Evolutionary conservation across 768 basidiomycete genomes (phyloP), one percentile per base, ranked within the genome.

Genomic region (Suillus weaverae): DNA sequence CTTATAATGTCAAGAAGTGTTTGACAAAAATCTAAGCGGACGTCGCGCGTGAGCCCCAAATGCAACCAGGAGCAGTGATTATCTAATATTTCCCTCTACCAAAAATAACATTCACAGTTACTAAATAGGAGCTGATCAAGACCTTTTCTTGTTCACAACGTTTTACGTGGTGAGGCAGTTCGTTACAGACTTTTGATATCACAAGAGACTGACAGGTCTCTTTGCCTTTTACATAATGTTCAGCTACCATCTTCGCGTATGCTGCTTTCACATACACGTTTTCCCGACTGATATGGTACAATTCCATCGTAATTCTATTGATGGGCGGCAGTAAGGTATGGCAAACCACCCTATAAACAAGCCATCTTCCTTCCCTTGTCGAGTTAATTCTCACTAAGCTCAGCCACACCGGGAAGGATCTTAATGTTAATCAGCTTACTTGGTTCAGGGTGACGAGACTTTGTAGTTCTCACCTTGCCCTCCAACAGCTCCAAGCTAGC

Each of bases 401-500:
- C 95, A 14, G 90, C 91, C 70, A 98, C 95, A 74, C 96, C 96
- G 61, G 96, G 96, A 26, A 98, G 85, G 56, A 80, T 87, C 92
- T 94, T 66, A 48, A 44, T 51, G 61, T 56, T 26, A 38, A n/a
- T 68, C 33, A 72, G 67, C 72, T 43, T 72, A 68, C 20, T 35
- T 56, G 48, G 50, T 43, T 32, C 54, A 60, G 36, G 5, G 46
- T 46, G 5, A 13, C 18, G 18, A 18, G 14, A 63, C 20, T 30
- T 55, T 46, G 9, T 9, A 35, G 1, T 6, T 66, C 81, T 72
- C 71, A 94, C 95, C 89, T 99, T 99, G 79, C 97, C 97, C 82
- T 99, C 97, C 70, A 99, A 85, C 46, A 99, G 85, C 78, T 99
- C 97, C 65, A 99, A 86, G 74, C 90, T 92, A 36, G 94, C 94